phyloP scores from a whole-genome alignment of 495 filamentous ascomycete genomes.

The Podospora pseudocomata region DNA sequence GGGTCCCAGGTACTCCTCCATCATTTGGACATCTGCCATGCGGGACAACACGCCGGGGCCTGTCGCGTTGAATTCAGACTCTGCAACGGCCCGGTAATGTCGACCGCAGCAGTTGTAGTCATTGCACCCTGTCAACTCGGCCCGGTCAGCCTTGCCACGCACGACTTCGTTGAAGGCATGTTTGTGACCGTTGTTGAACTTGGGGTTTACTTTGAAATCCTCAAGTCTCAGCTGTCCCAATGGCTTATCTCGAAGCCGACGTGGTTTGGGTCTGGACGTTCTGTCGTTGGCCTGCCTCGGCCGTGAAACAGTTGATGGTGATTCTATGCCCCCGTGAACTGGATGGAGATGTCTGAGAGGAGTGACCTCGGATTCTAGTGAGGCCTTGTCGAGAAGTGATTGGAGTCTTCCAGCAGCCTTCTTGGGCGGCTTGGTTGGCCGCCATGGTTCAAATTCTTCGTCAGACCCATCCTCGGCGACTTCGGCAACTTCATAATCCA shows the following conservation, averaged over 20 bases:
- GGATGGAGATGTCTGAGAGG: slow-evolving; percentile 1
- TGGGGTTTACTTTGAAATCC: slow-evolving; percentile 84
- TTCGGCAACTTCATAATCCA: not conserved
- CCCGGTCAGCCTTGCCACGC: slow-evolving; percentile 67
- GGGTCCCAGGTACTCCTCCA: slow-evolving; percentile 67
- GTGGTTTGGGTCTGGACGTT: slow-evolving; percentile 30
- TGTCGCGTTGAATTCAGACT: slow-evolving; percentile 37
- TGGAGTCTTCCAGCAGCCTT: slow-evolving; percentile 11
- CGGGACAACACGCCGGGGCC: slow-evolving; percentile 29
- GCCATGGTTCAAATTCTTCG: not conserved
- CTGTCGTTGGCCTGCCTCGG: not conserved
- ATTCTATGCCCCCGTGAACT: not conserved
- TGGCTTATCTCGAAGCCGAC: slow-evolving; percentile 49
- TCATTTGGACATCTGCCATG: slow-evolving; percentile 49
- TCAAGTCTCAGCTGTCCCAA: slow-evolving; percentile 50
- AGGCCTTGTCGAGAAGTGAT: slow-evolving; percentile 14
- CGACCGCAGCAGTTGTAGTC: slow-evolving; percentile 73
- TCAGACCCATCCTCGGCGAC: not conserved
- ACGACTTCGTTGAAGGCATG: slow-evolving; percentile 75
- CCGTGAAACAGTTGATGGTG: not conserved
- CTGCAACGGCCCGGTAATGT: slow-evolving; percentile 62
- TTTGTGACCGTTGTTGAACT: slow-evolving; percentile 64
- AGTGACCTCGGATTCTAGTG: slow-evolving; percentile 5
- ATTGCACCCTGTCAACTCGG: slow-evolving; percentile 74
- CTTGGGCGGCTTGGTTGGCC: not conserved